phyloP scores from a whole-genome alignment of 257 asterid genomes.

The Solanum paucissectum region DNA sequence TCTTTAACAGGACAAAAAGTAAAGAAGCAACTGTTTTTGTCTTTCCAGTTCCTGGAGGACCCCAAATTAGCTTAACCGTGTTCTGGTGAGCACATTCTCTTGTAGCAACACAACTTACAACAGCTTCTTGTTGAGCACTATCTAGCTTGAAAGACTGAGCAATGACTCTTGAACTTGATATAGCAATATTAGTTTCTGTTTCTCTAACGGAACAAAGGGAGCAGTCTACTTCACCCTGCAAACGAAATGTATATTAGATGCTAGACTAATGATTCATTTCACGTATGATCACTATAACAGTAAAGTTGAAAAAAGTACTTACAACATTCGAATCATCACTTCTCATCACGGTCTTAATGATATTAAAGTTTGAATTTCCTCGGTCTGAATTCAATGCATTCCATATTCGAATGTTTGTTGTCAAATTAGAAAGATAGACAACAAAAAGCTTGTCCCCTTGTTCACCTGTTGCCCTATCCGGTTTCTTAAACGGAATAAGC shows the following conservation, averaged over 20 bases:
- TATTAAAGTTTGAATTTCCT: constrained; percentile 3
- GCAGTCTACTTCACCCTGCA: constrained; percentile 22
- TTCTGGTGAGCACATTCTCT: constrained; percentile 20
- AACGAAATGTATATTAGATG: not conserved
- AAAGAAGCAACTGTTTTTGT: constrained; percentile 34
- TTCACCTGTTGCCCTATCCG: not conserved
- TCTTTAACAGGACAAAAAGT: constrained; percentile 9
- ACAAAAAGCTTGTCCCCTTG: constrained; percentile 7
- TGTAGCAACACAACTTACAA: constrained; percentile 19
- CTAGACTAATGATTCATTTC: not conserved
- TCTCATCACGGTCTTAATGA: constrained; percentile 19
- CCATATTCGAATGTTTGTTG: constrained; percentile 47
- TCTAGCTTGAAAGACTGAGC: constrained; percentile 10
- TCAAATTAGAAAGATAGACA: constrained; percentile 40
- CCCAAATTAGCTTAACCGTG: constrained; percentile 36
- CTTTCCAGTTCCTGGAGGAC: constrained; percentile 52
- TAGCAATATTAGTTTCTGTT: not conserved
- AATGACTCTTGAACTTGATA: not conserved
- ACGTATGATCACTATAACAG: not conserved
- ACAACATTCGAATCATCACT: constrained; percentile 17
- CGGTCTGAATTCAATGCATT: constrained; percentile 16
- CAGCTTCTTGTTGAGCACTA: constrained; percentile 30
- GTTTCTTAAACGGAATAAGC: not conserved
- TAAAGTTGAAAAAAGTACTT: not conserved
- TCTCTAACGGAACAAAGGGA: constrained; percentile 7